A percentile compares a stretch with the other conserved stretches of the same genome.
Evolutionary conservation across 2,329 filamentous ascomycete genomes (phyloP).

Genomic region (Cordyceps fumosorosea): DNA sequence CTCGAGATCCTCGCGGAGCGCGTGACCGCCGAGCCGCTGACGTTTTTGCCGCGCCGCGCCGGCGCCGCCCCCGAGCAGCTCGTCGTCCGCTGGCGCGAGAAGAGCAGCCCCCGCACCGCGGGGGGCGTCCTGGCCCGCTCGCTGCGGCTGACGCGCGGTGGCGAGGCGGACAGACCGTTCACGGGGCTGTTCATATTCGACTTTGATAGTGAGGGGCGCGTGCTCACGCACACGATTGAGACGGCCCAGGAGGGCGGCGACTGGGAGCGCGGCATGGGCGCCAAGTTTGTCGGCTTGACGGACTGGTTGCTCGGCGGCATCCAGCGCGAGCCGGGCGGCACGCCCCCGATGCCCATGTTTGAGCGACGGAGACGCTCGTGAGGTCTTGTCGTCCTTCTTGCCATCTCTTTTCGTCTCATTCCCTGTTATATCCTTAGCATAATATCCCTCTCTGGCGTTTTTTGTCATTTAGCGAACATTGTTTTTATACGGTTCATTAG

Average conservation of each 20-base stretch:
- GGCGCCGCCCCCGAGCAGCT: conserved; percentile 68
- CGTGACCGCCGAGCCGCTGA: conserved; percentile 59
- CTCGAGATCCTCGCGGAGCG: conserved; percentile 85
- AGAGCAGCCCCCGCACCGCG: neutral
- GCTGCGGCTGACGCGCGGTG: conserved; percentile 27
- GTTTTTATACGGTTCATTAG: neutral
- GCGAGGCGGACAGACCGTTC: conserved; percentile 66
- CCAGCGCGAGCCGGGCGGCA: conserved; percentile 38
- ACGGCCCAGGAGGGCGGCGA: conserved; percentile 77
- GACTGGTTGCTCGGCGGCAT: conserved; percentile 91
- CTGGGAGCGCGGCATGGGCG: conserved; percentile 74
- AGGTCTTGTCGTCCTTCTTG: neutral
- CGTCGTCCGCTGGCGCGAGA: conserved; percentile 75
- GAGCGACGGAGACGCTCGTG: conserved; percentile 24
- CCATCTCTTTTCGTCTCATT: no score
- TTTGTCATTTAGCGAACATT: conserved; percentile 5
- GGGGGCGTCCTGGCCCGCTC: conserved; percentile 38
- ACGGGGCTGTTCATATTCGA: conserved; percentile 92
- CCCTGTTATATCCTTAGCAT: neutral
- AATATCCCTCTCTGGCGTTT: conserved; percentile 10
- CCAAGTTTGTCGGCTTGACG: conserved; percentile 82
- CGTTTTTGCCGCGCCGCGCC: conserved; percentile 40
- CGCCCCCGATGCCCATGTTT: conserved; percentile 31
- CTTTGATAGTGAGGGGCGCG: conserved; percentile 80
- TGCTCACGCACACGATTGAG: conserved; percentile 88